Conservation (phyloP, 192 early-diverging fungal species). For the Geranomyces variabilis region DNA sequence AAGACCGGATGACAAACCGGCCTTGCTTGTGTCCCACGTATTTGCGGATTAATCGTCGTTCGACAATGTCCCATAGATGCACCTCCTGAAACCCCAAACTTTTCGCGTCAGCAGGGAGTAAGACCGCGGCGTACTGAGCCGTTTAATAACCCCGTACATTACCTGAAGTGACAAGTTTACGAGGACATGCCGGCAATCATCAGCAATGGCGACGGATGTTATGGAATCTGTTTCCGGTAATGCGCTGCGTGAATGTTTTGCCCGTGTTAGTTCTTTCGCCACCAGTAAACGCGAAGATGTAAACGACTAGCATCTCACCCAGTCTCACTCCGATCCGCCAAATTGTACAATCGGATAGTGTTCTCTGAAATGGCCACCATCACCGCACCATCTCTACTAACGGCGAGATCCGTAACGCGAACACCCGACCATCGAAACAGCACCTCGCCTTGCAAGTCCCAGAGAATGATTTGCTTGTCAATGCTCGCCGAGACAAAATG, state of each 20-base stretch:
- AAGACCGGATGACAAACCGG: conserved; percentile 85
- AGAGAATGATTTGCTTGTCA: conserved; percentile 77
- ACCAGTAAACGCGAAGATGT: neutral
- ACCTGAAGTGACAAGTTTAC: conserved; percentile 57
- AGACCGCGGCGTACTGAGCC: neutral
- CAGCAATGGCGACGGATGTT: conserved; percentile 66
- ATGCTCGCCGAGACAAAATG: conserved; percentile 84
- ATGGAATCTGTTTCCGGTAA: conserved; percentile 59
- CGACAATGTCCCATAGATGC: conserved; percentile 85
- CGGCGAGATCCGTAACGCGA: conserved; percentile 66
- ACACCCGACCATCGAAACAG: conserved; percentile 64
- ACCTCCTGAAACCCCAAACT: conserved; percentile 68
- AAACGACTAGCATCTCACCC: conserved; percentile 21
- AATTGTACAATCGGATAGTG: conserved; percentile 65
- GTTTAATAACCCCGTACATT: neutral
- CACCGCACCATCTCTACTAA: conserved; percentile 59
- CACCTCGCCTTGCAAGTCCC: conserved; percentile 65
- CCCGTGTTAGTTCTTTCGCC: neutral
- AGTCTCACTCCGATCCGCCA: conserved; percentile 55
- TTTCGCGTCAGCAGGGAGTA: neutral
- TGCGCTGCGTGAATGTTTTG: conserved; percentile 17
- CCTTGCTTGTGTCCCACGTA: conserved; percentile 86
- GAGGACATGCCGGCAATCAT: conserved; percentile 62
- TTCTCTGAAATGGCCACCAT: conserved; percentile 72
- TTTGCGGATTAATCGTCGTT: conserved; percentile 68